These are phyloP conservation scores for Graphilbum ipis-grandicollis DNA, from an alignment of 2,329 filamentous ascomycete species.

Conservation along the genomic window DNA sequence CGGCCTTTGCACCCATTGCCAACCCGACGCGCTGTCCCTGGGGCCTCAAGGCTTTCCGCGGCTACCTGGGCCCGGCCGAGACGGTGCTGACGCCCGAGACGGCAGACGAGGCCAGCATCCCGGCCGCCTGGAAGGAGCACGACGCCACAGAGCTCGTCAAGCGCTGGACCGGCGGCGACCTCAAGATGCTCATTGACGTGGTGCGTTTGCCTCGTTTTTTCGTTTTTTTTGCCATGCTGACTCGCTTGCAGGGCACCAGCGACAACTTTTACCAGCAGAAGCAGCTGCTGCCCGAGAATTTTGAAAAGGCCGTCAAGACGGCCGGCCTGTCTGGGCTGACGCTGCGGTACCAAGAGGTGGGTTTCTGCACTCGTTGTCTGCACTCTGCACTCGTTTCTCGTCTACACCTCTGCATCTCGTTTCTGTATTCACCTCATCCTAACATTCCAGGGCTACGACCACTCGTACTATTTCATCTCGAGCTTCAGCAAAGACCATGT, in stretches of 20 bases:
- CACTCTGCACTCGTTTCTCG: too few relatives aligned
- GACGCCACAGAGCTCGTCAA: conserved; percentile 83
- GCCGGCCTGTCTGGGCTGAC: conserved; percentile 56
- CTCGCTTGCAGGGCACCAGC: conserved; percentile 49
- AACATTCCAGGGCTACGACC: conserved; percentile 66
- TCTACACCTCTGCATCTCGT: neutral
- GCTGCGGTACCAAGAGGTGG: conserved; percentile 64
- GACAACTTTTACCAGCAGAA: conserved; percentile 95
- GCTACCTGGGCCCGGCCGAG: conserved; percentile 64
- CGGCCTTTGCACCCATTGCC: conserved; percentile 76
- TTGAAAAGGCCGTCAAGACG: conserved; percentile 62
- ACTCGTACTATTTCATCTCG: conserved; percentile 95
- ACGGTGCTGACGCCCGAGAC: conserved; percentile 4
- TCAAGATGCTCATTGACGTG: conserved; percentile 77
- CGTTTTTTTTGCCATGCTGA: too few relatives aligned
- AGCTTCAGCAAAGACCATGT: conserved; percentile 82
- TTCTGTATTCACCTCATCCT: neutral
- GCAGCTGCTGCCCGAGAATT: conserved; percentile 87
- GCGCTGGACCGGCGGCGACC: conserved; percentile 42
- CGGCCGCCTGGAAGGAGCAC: conserved; percentile 67
- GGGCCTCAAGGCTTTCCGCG: conserved; percentile 88
- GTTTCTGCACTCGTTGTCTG: too few relatives aligned
- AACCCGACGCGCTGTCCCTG: conserved; percentile 79
- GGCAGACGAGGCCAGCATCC: conserved; percentile 11
- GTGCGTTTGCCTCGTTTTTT: conserved; percentile 26